These are phyloP conservation scores for Juglanconis oblonga DNA, from an alignment of 2,329 filamentous ascomycete genomes.

Conservation along the genomic window DNA sequence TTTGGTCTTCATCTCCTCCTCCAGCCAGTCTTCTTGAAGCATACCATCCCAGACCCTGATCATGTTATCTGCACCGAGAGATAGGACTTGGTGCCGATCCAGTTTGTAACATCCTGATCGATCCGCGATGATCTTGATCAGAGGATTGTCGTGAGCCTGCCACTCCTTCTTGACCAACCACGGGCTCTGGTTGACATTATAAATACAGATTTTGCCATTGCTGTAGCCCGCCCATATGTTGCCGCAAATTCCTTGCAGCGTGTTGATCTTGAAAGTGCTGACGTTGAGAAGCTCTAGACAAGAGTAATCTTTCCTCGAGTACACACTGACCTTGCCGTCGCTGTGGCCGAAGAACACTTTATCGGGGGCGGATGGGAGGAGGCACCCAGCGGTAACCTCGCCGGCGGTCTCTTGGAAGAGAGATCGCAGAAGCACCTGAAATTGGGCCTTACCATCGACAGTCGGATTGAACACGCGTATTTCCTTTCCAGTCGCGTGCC, in stretches of 20 bases:
- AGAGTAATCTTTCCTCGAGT: slow-evolving; percentile 71
- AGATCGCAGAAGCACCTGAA: slow-evolving; percentile 72
- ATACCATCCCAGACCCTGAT: slow-evolving; percentile 88
- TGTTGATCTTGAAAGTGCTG: slow-evolving; percentile 93
- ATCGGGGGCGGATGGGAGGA: slow-evolving; percentile 70
- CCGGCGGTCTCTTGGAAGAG: slow-evolving; percentile 71
- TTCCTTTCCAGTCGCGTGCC: slow-evolving; percentile 85
- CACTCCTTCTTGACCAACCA: slow-evolving; percentile 95
- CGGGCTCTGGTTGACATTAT: slow-evolving; percentile 77
- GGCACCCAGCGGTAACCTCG: slow-evolving; percentile 81
- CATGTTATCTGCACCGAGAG: slow-evolving; percentile 82
- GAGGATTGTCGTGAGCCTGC: slow-evolving; percentile 82
- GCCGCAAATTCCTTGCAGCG: slow-evolving; percentile 74
- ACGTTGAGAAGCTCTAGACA: slow-evolving; percentile 81
- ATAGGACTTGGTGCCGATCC: slow-evolving; percentile 79
- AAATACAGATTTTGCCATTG: slow-evolving; percentile 89
- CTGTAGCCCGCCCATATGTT: slow-evolving; percentile 93
- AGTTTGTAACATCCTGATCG: slow-evolving; percentile 80
- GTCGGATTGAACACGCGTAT: slow-evolving; percentile 80
- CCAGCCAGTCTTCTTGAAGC: slow-evolving; percentile 92
- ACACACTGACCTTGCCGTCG: slow-evolving; percentile 94
- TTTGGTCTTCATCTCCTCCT: slow-evolving; percentile 78
- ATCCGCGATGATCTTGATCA: slow-evolving; percentile 75
- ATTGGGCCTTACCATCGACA: slow-evolving; percentile 62
- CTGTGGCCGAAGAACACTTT: slow-evolving; percentile 87